These are phyloP conservation scores for Blastobotrys robertii DNA, from an alignment of 805 yeast genomes.

Conservation along the genomic window DNA sequence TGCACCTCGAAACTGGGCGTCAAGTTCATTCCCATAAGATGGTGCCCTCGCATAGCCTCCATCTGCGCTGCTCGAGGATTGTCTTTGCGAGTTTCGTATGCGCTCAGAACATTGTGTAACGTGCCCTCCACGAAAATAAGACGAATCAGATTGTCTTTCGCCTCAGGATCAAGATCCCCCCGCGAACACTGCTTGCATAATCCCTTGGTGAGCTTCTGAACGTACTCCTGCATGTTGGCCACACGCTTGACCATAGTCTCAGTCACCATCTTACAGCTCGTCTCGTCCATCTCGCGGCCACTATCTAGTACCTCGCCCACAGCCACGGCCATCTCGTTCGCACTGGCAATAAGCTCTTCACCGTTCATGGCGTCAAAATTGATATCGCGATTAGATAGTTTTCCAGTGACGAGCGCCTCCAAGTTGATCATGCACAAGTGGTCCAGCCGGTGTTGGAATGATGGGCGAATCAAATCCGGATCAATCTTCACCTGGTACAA, in stretches of 20 bases:
- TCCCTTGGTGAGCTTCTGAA: conserved; percentile 45
- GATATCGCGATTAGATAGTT: background rate
- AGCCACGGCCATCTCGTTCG: conserved; percentile 17
- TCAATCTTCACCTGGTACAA: conserved; percentile 63
- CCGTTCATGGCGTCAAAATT: conserved; percentile 7
- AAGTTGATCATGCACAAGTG: conserved; percentile 75
- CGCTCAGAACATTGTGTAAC: conserved; percentile 41
- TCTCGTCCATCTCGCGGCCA: conserved; percentile 9
- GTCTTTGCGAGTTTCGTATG: conserved; percentile 8
- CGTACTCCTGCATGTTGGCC: conserved; percentile 30
- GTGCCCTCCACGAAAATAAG: conserved; percentile 62
- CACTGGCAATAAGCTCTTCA: conserved; percentile 28
- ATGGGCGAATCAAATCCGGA: conserved; percentile 47
- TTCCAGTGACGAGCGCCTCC: conserved; percentile 15
- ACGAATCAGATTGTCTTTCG: conserved; percentile 65
- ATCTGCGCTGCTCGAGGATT: background rate
- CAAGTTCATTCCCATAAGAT: conserved; percentile 9
- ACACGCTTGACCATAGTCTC: conserved; percentile 32
- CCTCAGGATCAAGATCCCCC: conserved; percentile 46
- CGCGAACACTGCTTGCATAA: conserved; percentile 46
- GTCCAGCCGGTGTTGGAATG: conserved; percentile 62
- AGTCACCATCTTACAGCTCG: conserved; percentile 16
- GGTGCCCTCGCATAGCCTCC: background rate
- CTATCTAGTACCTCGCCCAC: conserved; percentile 15
- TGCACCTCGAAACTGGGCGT: conserved; percentile 6